These are phyloP conservation scores for Globisporangium splendens DNA, from an alignment of 352 stramenopile species.

Conservation along the genomic window DNA sequence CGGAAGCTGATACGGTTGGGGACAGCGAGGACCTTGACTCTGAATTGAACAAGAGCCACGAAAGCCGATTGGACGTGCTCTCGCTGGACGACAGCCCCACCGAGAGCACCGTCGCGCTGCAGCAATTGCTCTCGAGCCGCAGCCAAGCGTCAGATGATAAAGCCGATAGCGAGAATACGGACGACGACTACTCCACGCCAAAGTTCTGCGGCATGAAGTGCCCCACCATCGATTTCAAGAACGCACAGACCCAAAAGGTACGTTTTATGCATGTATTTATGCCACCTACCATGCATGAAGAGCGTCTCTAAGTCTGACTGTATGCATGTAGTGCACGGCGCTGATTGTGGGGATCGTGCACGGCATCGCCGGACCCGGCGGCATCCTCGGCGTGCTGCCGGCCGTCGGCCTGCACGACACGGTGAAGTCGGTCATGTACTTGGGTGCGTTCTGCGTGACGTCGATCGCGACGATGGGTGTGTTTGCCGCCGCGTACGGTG, in stretches of 20 bases:
- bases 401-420: conserved; percentile 85
- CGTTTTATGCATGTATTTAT: conserved; percentile 12
- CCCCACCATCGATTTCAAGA: conserved; percentile 60
- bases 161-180: conserved; percentile 1
- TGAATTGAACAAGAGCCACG: conserved; percentile 10
- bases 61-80: conserved; percentile 10
- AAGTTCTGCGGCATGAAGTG: conserved; percentile 42
- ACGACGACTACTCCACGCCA: conserved; percentile 14
- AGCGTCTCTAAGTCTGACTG: no score
- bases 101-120: conserved; percentile 47
- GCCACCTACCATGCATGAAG: neutral
- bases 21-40: conserved; percentile 20
- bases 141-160: conserved; percentile 19
- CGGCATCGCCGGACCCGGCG: conserved; percentile 78
- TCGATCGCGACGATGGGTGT: conserved; percentile 89
- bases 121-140: conserved; percentile 40
- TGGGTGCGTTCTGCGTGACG: conserved; percentile 87
- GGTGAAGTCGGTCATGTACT: conserved; percentile 79
- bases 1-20: conserved; percentile 35
- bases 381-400: conserved; percentile 87
- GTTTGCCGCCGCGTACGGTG: conserved; percentile 86
- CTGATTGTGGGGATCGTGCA: conserved; percentile 88
- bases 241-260: conserved; percentile 76
- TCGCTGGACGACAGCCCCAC: conserved; percentile 40
- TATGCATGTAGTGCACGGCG: conserved; percentile 52